Conservation (phyloP, 1,284 basidiomycete genomes). For the Puccinia novopanici region DNA sequence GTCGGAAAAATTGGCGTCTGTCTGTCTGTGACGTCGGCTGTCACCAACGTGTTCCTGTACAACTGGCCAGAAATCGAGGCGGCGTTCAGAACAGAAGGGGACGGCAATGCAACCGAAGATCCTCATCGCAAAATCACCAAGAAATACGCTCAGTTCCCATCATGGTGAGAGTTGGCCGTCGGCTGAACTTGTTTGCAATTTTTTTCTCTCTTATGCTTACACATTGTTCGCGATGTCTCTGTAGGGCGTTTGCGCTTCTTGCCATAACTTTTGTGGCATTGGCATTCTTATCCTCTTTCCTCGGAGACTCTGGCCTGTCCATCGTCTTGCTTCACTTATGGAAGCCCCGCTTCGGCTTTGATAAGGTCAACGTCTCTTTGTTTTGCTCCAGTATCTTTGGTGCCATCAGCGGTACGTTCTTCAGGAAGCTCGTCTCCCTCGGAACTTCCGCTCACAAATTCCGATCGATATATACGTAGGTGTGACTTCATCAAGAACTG, state of each 20-base stretch:
- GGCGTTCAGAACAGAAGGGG: not conserved
- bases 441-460: not conserved
- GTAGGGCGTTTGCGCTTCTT: slow-evolving; percentile 24
- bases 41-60: slow-evolving; percentile 22
- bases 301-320: slow-evolving; percentile 27
- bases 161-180: not conserved
- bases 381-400: slow-evolving; percentile 24
- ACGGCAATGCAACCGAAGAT: not conserved
- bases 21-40: slow-evolving; percentile 41
- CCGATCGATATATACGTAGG: slow-evolving; percentile 5
- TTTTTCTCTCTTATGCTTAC: not conserved
- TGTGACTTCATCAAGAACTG: slow-evolving; percentile 39
- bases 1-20: slow-evolving; percentile 17
- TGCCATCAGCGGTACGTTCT: slow-evolving; percentile 34
- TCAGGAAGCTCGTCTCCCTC: not conserved
- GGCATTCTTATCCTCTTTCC: slow-evolving; percentile 24
- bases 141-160: slow-evolving; percentile 27
- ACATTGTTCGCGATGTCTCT: not conserved
- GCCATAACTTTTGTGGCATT: slow-evolving; percentile 1
- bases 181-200: not conserved
- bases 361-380: slow-evolving; percentile 36
- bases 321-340: slow-evolving; percentile 19
- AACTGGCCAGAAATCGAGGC: slow-evolving; percentile 25
- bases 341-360: slow-evolving; percentile 34
- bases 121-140: slow-evolving; percentile 32